Evolutionary conservation across 129 eudicot genomes (phyloP).

Genomic region (Escallonia rubra): DNA sequence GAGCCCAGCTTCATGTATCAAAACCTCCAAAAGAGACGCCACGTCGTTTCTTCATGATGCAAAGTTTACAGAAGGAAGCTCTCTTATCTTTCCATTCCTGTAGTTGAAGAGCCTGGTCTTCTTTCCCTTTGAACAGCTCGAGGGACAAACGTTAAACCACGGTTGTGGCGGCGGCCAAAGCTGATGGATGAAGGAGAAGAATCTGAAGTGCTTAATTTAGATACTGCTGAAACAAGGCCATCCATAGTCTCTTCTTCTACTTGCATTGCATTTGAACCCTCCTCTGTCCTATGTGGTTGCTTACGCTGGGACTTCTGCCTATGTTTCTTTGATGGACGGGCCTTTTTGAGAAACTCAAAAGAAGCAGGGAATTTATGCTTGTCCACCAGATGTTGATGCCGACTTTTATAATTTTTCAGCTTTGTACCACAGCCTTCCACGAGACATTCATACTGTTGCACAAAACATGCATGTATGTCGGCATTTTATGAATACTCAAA

Average conservation of each 20-base stretch:
- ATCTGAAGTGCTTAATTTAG: conserved; percentile 69
- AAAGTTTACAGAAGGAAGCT: too few species aligned
- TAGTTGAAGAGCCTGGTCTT: conserved; percentile 24
- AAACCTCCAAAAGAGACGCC: too few species aligned
- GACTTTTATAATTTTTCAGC: conserved; percentile 83
- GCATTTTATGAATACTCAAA: not conserved
- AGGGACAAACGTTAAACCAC: conserved; percentile 83
- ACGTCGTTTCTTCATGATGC: too few species aligned
- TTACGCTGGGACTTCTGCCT: conserved; percentile 59
- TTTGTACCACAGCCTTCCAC: conserved; percentile 83
- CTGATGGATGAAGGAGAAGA: conserved; percentile 65
- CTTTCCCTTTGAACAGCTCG: conserved; percentile 57
- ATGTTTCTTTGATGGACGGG: conserved; percentile 67
- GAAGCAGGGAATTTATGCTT: conserved; percentile 85
- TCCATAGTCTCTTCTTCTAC: conserved; percentile 67
- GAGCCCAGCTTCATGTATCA: too few species aligned
- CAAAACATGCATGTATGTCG: not conserved
- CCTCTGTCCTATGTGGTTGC: conserved; percentile 31
- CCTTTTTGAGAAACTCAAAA: conserved; percentile 70
- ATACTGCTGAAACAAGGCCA: conserved; percentile 70
- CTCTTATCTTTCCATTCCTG: conserved; percentile 1
- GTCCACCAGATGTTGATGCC: conserved; percentile 92
- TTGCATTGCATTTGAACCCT: conserved; percentile 58
- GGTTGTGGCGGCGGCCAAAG: conserved; percentile 76
- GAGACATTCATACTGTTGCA: conserved; percentile 86